Percentiles rank a stretch among this genome's conserved stretches.
phyloP scores from a whole-genome alignment of 495 filamentous ascomycete species.

The Bathelium albidoporum region DNA sequence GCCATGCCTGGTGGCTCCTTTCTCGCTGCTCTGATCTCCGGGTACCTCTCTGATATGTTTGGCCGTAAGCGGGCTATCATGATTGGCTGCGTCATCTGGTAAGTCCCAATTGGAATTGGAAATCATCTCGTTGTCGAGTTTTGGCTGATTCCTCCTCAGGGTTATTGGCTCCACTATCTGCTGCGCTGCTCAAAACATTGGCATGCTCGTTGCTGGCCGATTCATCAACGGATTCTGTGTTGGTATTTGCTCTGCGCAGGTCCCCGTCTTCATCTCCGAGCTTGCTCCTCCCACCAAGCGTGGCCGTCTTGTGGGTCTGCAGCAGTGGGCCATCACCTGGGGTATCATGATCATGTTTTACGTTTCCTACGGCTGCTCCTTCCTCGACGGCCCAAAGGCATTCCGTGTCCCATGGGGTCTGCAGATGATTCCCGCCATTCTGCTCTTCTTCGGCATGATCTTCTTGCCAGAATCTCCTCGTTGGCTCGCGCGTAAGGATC shows the following conservation, averaged over 20 bases:
- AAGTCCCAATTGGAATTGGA: conserved; percentile 15
- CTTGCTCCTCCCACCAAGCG: conserved; percentile 58
- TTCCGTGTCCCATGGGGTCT: conserved; percentile 71
- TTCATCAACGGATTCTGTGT: conserved; percentile 68
- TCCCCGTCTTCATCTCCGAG: conserved; percentile 71
- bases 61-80: conserved; percentile 61
- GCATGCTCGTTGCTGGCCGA: conserved; percentile 63
- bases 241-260: conserved; percentile 69
- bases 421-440: conserved; percentile 59
- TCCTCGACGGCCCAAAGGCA: conserved; percentile 46
- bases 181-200: conserved; percentile 61
- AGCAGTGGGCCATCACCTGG: conserved; percentile 64
- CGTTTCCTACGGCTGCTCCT: conserved; percentile 68
- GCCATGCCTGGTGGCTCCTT: conserved; percentile 69
- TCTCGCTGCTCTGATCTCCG: conserved; percentile 59
- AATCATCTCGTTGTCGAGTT: background rate
- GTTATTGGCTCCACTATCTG: conserved; percentile 56
- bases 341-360: conserved; percentile 68
- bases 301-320: conserved; percentile 58
- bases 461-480: conserved; percentile 67
- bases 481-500: conserved; percentile 64
- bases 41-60: conserved; percentile 53
- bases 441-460: conserved; percentile 52
- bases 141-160: conserved; percentile 27
- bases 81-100: conserved; percentile 55